Base-by-base conservation (phyloP, 352 stramenopile species). In the Phytophthora cajani region DNA sequence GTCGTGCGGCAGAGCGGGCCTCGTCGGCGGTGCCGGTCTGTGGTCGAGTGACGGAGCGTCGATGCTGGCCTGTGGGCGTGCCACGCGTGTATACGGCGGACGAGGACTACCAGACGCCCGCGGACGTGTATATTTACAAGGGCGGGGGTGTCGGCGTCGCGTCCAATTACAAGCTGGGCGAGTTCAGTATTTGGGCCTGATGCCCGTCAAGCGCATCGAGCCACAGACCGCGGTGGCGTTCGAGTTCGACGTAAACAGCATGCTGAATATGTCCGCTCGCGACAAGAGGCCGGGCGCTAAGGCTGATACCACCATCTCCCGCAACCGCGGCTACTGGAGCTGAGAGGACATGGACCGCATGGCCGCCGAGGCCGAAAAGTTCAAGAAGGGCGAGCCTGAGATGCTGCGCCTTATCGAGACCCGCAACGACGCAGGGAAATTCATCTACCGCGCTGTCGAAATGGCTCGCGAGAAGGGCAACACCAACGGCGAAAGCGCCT, bases 131-230 rank as follows among this genome's bases (percentile, higher is more conserved):
- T n/a, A 91, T 96, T 33, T 96, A 92, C 78, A 89, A 94, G 78
- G 93, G 93, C 49, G 93, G 98, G 68, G 82, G 92, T 42, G 88
- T 87, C 7, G 90, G 82, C 64, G 90, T 97, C 14, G 88, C 95
- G 64, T 89, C 82, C 54, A 98, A 98, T 87, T 97, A 98, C 81
- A 97, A 97, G 78, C 80, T 98, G 42, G 93, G 92, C 58, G 85
- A 95, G 58, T 98, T 98, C 71, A 93, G 90, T 67, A 97, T 98
- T 64, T 92, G 78, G 3, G 92, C 60, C 74, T 98, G 14, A 79
- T 97, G 76, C 85, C 87, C 58, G 91, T 88, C 47, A 91, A 93
- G 66, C 89, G 88, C 36, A 91, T 92, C 38, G 90, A 97, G 77
- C 90, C 92, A 14, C 94, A 98, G 79, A 85, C 97, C 16, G 90